These are phyloP conservation scores for Zanthoxylum bungeanum DNA, from an alignment of 345 rosid genomes.

Conservation along the genomic window DNA sequence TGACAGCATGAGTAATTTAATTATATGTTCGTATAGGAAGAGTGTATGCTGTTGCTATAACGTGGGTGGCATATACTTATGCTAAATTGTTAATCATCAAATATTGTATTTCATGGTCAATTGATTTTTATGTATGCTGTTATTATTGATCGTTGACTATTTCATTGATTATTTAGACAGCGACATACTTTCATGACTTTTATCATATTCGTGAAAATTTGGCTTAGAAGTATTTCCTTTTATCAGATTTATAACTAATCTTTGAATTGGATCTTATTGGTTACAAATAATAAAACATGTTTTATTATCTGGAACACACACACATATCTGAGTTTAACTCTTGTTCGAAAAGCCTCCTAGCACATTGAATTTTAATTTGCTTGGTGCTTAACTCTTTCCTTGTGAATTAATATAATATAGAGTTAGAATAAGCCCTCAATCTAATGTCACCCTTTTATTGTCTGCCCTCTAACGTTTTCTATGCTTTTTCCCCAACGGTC, in stretches of 20 bases:
- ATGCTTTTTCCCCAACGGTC: slow-evolving; percentile 6
- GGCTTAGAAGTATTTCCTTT: not conserved
- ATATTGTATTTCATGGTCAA: not conserved
- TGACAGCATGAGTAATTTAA: no score
- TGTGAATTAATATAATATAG: not conserved
- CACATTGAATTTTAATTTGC: not conserved
- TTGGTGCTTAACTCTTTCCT: not conserved
- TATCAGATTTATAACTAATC: not conserved
- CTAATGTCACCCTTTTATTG: not conserved
- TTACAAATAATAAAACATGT: not conserved
- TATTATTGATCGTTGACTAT: not conserved
- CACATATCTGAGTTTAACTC: not conserved
- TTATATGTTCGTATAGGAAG: not conserved
- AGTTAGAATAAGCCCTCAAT: not conserved
- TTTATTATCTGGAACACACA: not conserved
- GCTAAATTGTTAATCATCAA: not conserved
- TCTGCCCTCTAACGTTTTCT: not conserved
- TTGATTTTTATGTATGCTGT: not conserved
- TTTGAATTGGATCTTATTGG: no score
- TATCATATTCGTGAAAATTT: not conserved
- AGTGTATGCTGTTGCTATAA: not conserved
- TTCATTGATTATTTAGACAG: no score
- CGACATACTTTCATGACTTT: not conserved
- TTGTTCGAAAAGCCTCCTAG: not conserved
- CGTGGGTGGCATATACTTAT: no score